Evolutionary conservation across 257 asterid species (phyloP).

Genomic region (Solanum gandarillasii): DNA sequence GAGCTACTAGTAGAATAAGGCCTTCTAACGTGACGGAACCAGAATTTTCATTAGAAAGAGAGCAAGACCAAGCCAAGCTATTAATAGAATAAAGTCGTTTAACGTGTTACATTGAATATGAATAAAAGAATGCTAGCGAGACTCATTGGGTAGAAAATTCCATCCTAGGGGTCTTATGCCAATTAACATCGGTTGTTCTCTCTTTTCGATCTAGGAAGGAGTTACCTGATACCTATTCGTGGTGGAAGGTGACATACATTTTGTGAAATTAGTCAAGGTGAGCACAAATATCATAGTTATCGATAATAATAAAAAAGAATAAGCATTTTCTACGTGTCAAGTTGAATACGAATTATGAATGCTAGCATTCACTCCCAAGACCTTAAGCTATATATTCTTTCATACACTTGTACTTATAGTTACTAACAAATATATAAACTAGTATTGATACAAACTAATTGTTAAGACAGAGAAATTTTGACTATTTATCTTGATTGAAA

Average conservation of each 20-base stretch:
- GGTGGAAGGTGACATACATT: too few relatives aligned
- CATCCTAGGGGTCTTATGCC: background rate
- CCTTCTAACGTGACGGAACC: rapidly evolving
- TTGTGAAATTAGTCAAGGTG: too few relatives aligned
- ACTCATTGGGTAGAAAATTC: background rate
- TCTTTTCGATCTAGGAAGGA: background rate
- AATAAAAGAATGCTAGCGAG: background rate
- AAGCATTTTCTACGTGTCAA: too few relatives aligned
- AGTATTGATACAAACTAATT: background rate
- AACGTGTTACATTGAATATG: background rate
- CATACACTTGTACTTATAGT: too few relatives aligned
- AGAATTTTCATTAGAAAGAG: too few relatives aligned
- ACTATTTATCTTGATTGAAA: background rate
- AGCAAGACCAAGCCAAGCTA: background rate
- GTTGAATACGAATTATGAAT: too few relatives aligned
- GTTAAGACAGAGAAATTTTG: rapidly evolving
- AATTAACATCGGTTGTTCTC: background rate
- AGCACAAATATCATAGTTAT: too few relatives aligned
- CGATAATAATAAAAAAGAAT: too few relatives aligned
- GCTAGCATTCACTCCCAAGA: too few relatives aligned
- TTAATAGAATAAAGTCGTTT: too few relatives aligned
- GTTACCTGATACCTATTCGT: too few relatives aligned
- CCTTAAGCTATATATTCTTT: too few relatives aligned
- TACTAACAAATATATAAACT: background rate
- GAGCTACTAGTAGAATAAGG: background rate